Evolutionary conservation across 2,329 filamentous ascomycete species (phyloP).

Genomic region (Diplodia sapinea): DNA sequence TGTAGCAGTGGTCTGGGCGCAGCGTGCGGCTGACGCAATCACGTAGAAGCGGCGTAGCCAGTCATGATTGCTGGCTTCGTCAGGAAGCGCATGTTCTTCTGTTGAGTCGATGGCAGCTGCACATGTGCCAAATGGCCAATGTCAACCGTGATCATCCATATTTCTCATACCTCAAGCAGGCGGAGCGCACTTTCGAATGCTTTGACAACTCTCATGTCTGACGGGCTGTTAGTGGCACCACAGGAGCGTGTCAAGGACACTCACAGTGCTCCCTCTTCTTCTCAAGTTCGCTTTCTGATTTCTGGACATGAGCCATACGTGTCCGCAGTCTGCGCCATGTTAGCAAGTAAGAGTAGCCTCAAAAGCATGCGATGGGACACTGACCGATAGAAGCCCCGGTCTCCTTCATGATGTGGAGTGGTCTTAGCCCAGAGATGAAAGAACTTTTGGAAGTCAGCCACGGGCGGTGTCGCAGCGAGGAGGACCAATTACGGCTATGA

Average conservation of each 20-base stretch:
- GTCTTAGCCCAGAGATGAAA: constrained; percentile 81
- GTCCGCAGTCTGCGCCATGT: constrained; percentile 69
- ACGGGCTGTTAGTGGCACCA: background rate
- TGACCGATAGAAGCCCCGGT: constrained; percentile 77
- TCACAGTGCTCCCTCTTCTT: constrained; percentile 82
- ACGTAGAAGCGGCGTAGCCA: background rate
- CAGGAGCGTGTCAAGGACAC: constrained; percentile 43
- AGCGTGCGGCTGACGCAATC: background rate
- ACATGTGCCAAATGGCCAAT: background rate
- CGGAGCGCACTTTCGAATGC: constrained; percentile 58
- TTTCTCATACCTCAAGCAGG: constrained; percentile 44
- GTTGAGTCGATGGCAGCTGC: constrained; percentile 6
- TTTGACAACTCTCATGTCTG: constrained; percentile 54
- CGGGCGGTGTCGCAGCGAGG: background rate
- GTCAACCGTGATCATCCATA: background rate
- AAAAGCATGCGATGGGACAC: constrained; percentile 32
- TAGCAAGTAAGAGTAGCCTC: background rate
- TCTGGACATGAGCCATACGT: constrained; percentile 74
- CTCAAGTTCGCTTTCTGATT: constrained; percentile 73
- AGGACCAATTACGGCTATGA: constrained; percentile 44
- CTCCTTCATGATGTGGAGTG: constrained; percentile 73
- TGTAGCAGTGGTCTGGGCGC: background rate
- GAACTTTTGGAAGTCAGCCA: constrained; percentile 68
- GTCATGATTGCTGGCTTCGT: background rate
- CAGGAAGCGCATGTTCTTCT: background rate